A percentile compares a stretch with the other conserved stretches of the same genome.
phyloP scores from a whole-genome alignment of 2,329 filamentous ascomycete genomes.

The Aspergillus flavus region DNA sequence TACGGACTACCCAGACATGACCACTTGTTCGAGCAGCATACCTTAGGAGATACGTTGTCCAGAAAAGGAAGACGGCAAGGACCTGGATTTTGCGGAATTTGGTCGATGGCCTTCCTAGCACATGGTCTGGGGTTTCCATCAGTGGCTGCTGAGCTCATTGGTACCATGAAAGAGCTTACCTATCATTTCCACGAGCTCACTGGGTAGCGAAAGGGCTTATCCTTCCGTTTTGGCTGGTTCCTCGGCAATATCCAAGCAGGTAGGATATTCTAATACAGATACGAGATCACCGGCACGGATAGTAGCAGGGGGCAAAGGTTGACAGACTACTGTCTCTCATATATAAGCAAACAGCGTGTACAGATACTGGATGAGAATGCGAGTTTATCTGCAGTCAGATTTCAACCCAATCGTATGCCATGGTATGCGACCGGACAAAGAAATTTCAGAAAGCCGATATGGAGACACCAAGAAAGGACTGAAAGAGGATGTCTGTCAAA shows the following conservation, averaged over 20 bases:
- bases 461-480: background rate
- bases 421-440: background rate
- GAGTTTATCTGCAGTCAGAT: background rate
- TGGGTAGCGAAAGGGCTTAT: background rate
- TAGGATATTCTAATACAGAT: background rate
- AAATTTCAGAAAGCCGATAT: background rate
- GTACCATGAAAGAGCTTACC: slow-evolving; percentile 20
- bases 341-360: background rate
- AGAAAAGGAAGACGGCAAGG: slow-evolving; percentile 85
- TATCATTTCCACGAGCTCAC: slow-evolving; percentile 32
- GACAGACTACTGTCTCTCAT: background rate
- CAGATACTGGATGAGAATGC: background rate
- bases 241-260: background rate
- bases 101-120: slow-evolving; percentile 84
- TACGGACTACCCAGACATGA: no score
- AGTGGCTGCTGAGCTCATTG: background rate
- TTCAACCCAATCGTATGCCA: background rate
- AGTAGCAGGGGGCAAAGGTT: background rate
- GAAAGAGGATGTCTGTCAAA: background rate
- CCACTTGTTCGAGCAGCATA: slow-evolving; percentile 41
- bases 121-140: slow-evolving; percentile 66
- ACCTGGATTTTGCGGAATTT: slow-evolving; percentile 93
- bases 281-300: background rate
- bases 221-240: background rate
- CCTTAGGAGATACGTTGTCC: slow-evolving; percentile 82